Evolutionary conservation across 75 land plant species (phyloP).

Genomic region (Cunninghamia lanceolata): DNA sequence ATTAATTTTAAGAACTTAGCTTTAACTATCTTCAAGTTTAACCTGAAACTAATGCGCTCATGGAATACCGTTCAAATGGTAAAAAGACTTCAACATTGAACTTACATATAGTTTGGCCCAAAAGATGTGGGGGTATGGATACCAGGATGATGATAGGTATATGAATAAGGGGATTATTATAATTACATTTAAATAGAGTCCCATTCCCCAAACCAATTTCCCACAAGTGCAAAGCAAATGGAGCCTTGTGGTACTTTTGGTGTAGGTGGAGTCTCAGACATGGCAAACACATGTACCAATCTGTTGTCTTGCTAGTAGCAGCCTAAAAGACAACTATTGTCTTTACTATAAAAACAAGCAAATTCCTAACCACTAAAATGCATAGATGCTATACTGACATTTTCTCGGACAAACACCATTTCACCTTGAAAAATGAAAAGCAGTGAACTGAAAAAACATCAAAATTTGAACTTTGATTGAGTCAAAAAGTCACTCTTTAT

Average conservation of each 20-base stretch:
- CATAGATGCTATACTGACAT: no score
- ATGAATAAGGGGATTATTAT: background rate
- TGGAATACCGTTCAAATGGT: background rate
- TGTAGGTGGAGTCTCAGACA: no score
- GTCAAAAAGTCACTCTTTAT: background rate
- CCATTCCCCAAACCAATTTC: background rate
- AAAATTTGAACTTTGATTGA: background rate
- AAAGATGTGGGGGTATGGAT: background rate
- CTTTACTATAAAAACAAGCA: background rate
- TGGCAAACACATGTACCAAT: no score
- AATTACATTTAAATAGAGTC: background rate
- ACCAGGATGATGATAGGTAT: background rate
- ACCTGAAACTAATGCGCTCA: background rate
- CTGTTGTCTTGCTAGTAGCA: no score
- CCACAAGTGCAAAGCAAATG: no score
- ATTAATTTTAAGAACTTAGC: background rate
- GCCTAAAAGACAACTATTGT: no score
- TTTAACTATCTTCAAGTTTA: background rate
- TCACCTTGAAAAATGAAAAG: background rate
- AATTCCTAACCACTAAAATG: no score
- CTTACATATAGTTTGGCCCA: no score
- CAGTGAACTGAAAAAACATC: background rate
- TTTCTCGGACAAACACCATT: background rate
- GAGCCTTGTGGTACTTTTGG: no score
- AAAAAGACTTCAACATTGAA: background rate